Base-by-base conservation (phyloP, 225 moss, liverwort and hornwort genomes). In the Neckera pumila region DNA sequence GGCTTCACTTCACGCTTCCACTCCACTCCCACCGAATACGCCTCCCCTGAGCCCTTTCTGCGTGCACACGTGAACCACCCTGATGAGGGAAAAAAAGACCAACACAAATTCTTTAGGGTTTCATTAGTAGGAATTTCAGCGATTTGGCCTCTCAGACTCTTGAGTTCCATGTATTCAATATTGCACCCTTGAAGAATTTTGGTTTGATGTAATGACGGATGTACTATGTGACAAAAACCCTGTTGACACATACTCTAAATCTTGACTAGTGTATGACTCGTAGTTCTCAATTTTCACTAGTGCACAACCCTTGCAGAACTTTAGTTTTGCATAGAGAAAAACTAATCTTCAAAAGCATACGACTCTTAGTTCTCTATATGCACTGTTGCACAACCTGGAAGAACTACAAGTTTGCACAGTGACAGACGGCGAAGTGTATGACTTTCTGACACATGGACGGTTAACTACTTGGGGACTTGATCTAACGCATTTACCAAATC, bases 1-100 rank as follows among this genome's bases (percentile, higher is more conserved):
- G 90, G 83, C 28, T 90, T 88, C 73, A 95, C 86, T 89, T 95
- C 96, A 80, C 88, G 95, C 92, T 93, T 96, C 97, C 95, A 95
- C 84, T 97, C 95, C 87, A 95, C 79, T 79, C 90, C 93, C 53
- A 95, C 49, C 10, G 94, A 95, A 72, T 90, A 89, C 14, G 90
- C 93, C 45, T 95, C 93, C 21, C 88, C 85, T 40, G 90, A 90
- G 33, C 64, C 89, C 90, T 92, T 95, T 85, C 97, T 97, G 90
- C 61, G 73, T 40, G 16, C 81, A 65, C 83, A 78, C 53, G 60
- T 15, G 71, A 65, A 82, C 34, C 81, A 84, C 64, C 26, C 49
- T 40, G 9, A 76, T 90, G 80, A 89, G 40, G 57, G 14, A 56
- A 58, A 26, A 43, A 19, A 53, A 43, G n/a, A 57, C 56, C 59